Conservation (phyloP, 441 rosid genomes). For the Gossypium schwendimanii region DNA sequence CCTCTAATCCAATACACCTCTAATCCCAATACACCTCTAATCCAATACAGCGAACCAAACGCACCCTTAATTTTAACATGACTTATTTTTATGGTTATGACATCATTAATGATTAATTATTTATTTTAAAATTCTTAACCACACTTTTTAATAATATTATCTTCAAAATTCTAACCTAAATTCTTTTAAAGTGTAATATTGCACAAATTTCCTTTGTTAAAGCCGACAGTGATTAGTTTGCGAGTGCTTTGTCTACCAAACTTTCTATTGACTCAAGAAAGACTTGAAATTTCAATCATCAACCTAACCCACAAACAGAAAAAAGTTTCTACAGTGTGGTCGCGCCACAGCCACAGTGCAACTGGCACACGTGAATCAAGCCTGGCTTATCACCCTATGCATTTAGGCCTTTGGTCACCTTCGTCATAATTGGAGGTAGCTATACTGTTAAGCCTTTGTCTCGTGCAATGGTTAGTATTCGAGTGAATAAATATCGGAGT, state of each 20-base stretch:
- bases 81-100: no score
- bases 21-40: no score
- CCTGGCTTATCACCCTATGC: background rate
- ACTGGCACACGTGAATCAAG: background rate
- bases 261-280: background rate
- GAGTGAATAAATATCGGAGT: no score
- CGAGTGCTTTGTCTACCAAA: background rate
- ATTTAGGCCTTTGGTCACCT: background rate
- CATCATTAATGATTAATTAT: no score
- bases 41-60: no score
- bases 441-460: background rate
- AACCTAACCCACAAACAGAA: background rate
- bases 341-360: background rate
- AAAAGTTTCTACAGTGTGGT: background rate
- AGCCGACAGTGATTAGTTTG: background rate
- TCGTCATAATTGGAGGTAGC: constrained; percentile 1
- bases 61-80: no score
- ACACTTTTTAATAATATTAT: no score
- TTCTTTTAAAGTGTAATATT: no score
- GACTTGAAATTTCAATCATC: background rate
- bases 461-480: background rate
- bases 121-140: no score
- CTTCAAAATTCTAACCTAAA: no score
- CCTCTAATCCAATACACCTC: no score
- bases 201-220: no score